phyloP scores from a whole-genome alignment of 345 rosid species.

The Syzygium jambos region DNA sequence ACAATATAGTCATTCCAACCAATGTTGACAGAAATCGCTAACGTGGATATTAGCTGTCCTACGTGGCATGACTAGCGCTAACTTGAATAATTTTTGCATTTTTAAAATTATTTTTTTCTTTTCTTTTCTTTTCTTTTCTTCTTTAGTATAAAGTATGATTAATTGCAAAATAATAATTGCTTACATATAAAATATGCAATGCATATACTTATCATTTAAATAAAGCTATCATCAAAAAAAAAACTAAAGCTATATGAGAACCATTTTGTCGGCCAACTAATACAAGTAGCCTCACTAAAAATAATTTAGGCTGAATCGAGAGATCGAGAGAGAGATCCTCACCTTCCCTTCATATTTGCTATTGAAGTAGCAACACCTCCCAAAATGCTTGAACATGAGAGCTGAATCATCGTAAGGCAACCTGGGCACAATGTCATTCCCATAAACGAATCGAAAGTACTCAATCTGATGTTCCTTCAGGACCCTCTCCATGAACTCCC shows the following conservation, averaged over 20 bases:
- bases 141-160: no score
- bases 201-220: neutral
- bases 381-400: conserved; percentile 48
- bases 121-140: neutral
- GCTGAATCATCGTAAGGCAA: conserved; percentile 38
- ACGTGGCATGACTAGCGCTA: neutral
- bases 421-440: conserved; percentile 52
- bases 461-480: conserved; percentile 21
- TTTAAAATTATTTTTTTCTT: neutral
- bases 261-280: neutral
- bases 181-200: neutral
- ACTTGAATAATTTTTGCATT: neutral
- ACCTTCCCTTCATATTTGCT: conserved; percentile 7
- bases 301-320: neutral
- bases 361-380: conserved; percentile 48
- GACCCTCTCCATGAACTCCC: conserved; percentile 28
- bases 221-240: neutral
- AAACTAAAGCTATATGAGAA: neutral
- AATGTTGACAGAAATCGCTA: neutral
- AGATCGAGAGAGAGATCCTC: neutral
- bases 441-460: conserved; percentile 50
- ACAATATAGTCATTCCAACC: neutral
- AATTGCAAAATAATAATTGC: no score
- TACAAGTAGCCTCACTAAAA: neutral
- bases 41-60: rapidly evolving